Percentiles rank a stretch among this genome's conserved stretches.
These are phyloP conservation scores for Albugo candida DNA, from an alignment of 352 stramenopile species.

Conservation along the genomic window DNA sequence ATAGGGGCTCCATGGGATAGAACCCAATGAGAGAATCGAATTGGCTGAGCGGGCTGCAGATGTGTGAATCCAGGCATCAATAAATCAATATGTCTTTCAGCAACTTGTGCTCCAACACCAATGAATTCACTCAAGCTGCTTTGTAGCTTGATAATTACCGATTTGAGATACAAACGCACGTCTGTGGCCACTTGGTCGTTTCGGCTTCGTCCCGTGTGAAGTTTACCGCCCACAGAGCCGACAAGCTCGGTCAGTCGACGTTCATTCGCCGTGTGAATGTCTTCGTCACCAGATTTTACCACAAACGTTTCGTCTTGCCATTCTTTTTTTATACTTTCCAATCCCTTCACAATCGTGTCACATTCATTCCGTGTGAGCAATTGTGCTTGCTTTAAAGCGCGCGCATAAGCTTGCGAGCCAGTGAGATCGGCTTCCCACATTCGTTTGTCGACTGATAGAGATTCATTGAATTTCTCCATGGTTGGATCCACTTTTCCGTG, in stretches of 20 bases:
- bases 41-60: constrained; percentile 94
- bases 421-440: constrained; percentile 94
- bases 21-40: constrained; percentile 97
- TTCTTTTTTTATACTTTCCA: constrained; percentile 76
- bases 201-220: constrained; percentile 90
- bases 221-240: constrained; percentile 89
- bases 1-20: constrained; percentile 89
- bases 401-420: constrained; percentile 92
- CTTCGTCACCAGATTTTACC: constrained; percentile 89
- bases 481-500: constrained; percentile 89
- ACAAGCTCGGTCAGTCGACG: constrained; percentile 95
- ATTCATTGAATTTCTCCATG: constrained; percentile 99
- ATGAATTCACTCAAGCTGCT: constrained; percentile 86
- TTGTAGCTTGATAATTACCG: constrained; percentile 33
- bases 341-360: constrained; percentile 61
- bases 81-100: constrained; percentile 85
- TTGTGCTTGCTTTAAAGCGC: constrained; percentile 68
- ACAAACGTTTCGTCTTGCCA: constrained; percentile 71
- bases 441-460: constrained; percentile 91
- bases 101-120: constrained; percentile 65
- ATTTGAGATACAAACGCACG: constrained; percentile 88
- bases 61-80: constrained; percentile 98
- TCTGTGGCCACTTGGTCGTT: constrained; percentile 99
- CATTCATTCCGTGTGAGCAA: constrained; percentile 87
- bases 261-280: constrained; percentile 99